A percentile compares a stretch with the other conserved stretches of the same genome.
Evolutionary conservation across 208 protist genomes (phyloP).

Genomic region (Crithidia sp.): DNA sequence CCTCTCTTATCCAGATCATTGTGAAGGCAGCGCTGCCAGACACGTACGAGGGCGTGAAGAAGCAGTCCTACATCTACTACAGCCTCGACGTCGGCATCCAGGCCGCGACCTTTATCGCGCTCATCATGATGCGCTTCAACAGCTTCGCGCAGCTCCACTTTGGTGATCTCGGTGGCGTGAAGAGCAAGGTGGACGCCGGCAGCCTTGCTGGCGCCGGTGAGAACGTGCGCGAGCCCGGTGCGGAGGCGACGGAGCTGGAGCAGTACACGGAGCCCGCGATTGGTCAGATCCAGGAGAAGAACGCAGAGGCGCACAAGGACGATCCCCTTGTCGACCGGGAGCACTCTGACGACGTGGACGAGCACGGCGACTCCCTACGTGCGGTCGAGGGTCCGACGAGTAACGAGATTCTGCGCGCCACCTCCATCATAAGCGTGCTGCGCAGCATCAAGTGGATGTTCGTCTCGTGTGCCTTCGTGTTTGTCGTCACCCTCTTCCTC

Average conservation of each 20-base stretch:
- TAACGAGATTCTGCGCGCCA: slow-evolving; percentile 24
- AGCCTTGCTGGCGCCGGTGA: not conserved
- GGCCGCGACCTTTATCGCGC: slow-evolving; percentile 37
- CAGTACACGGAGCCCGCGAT: slow-evolving; percentile 3
- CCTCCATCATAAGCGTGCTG: slow-evolving; percentile 26
- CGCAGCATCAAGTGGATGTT: slow-evolving; percentile 29
- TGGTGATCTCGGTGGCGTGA: slow-evolving; percentile 25
- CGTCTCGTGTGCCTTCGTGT: slow-evolving; percentile 35
- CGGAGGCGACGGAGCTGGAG: not conserved
- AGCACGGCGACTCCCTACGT: not conserved
- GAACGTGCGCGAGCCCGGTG: not conserved
- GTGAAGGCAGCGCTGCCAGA: slow-evolving; percentile 51
- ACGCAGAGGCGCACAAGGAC: not conserved
- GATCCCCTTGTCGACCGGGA: slow-evolving; percentile 1
- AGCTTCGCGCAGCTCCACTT: slow-evolving; percentile 47
- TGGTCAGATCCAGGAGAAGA: slow-evolving; percentile 8
- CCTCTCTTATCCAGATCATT: slow-evolving; percentile 60
- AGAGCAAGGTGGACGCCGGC: slow-evolving; percentile 30
- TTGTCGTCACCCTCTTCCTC: slow-evolving; percentile 66
- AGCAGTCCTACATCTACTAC: slow-evolving; percentile 63
- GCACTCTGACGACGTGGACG: not conserved
- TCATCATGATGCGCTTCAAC: slow-evolving; percentile 53
- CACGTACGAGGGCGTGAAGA: slow-evolving; percentile 42
- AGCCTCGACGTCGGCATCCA: slow-evolving; percentile 51
- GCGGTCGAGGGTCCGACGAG: slow-evolving; percentile 18